phyloP scores from a whole-genome alignment of 768 basidiomycete species.

The Boletus sp. region DNA sequence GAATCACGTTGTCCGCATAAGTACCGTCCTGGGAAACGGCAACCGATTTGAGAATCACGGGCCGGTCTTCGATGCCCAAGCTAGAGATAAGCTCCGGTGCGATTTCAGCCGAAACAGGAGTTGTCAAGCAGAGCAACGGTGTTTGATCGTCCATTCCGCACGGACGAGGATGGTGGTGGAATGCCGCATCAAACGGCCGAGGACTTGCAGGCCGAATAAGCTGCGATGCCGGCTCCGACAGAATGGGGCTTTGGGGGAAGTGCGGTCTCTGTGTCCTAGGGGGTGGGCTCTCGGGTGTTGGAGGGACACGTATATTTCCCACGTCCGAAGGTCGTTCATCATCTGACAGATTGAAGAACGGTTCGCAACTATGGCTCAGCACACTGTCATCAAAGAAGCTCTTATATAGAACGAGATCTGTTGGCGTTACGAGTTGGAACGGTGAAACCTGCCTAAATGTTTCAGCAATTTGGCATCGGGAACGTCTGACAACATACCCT shows the following conservation, averaged over 20 bases:
- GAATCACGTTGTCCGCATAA: conserved; percentile 1
- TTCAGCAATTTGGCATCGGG: conserved; percentile 6
- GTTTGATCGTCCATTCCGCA: conserved; percentile 40
- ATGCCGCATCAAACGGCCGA: not conserved
- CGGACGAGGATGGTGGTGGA: conserved; percentile 33
- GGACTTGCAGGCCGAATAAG: not conserved
- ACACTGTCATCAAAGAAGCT: conserved; percentile 1
- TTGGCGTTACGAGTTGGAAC: conserved; percentile 18
- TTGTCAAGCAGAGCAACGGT: conserved; percentile 34
- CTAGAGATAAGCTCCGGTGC: conserved; percentile 27
- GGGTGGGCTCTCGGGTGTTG: conserved; percentile 32
- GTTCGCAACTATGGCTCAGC: conserved; percentile 2
- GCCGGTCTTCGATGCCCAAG: conserved; percentile 26
- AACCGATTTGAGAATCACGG: conserved; percentile 6
- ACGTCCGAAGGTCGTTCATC: conserved; percentile 4
- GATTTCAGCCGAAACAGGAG: conserved; percentile 27
- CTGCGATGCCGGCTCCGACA: not conserved
- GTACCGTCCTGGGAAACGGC: not conserved
- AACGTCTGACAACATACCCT: conserved; percentile 9
- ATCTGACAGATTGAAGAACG: conserved; percentile 6
- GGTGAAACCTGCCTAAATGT: conserved; percentile 11
- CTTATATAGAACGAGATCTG: conserved; percentile 13
- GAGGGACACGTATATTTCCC: conserved; percentile 15
- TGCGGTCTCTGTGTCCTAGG: not conserved
- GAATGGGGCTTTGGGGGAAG: not conserved